Percentiles rank a stretch among this genome's conserved stretches.
phyloP scores from a whole-genome alignment of 2,329 filamentous ascomycete genomes.

The Fusarium cyanostomum region DNA sequence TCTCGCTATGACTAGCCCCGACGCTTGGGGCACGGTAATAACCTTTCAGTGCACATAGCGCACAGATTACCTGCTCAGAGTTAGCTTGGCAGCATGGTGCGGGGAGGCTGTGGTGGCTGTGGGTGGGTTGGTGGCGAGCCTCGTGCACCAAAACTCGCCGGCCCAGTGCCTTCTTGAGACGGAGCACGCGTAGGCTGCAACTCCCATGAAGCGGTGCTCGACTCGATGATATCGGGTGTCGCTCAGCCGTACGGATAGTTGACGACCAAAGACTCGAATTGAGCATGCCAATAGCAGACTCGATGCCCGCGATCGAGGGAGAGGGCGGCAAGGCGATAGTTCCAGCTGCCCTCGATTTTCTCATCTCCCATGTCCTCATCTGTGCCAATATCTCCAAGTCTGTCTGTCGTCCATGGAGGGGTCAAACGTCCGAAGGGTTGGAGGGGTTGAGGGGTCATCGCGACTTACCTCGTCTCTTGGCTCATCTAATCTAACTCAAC shows the following conservation, averaged over 20 bases:
- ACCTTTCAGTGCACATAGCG: neutral
- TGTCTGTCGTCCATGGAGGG: neutral
- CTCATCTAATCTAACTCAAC: slow-evolving; percentile 13
- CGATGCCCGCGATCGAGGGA: neutral
- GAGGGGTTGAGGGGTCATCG: slow-evolving; percentile 20
- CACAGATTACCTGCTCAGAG: neutral
- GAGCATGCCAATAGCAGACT: neutral
- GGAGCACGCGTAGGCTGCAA: no score
- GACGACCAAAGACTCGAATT: neutral
- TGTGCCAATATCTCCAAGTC: slow-evolving; percentile 25
- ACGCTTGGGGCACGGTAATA: slow-evolving; percentile 5
- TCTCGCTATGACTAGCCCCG: slow-evolving; percentile 12
- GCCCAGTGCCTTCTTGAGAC: no score
- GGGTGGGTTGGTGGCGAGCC: neutral
- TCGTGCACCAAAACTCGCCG: neutral
- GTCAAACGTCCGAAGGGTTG: neutral
- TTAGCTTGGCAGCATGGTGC: neutral
- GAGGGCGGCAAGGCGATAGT: slow-evolving; percentile 16
- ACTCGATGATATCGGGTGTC: slow-evolving; percentile 6
- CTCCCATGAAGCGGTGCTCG: no score
- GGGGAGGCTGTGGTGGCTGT: slow-evolving; percentile 6
- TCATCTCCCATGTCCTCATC: slow-evolving; percentile 28
- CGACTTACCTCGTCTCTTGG: slow-evolving; percentile 7
- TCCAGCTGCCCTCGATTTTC: slow-evolving; percentile 19
- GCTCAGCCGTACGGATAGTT: neutral